Percentiles rank a stretch among this genome's conserved stretches.
Conservation (phyloP, 176 grass and related monocot species). For the Areca catechu region DNA sequence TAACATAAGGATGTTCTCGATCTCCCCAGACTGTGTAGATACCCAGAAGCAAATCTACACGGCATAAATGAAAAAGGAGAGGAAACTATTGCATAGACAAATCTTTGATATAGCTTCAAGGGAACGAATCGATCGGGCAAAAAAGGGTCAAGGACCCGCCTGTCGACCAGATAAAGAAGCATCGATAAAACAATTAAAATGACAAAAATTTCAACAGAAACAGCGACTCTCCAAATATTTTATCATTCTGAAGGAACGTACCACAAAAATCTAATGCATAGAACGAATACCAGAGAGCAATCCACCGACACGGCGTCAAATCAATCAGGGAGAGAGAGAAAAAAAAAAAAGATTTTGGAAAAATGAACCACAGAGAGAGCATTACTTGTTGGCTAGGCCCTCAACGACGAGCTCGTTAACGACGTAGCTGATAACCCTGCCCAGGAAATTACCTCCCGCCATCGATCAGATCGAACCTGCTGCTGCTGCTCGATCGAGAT, state of each 20-base stretch:
- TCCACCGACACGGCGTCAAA: too few relatives aligned
- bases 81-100: constrained; percentile 46
- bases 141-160: constrained; percentile 9
- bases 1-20: neutral
- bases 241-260: too few relatives aligned
- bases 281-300: too few relatives aligned
- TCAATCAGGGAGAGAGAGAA: neutral
- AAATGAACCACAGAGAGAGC: neutral
- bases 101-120: constrained; percentile 53
- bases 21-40: neutral
- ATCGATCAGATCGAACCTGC: constrained; percentile 9
- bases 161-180: constrained; percentile 82
- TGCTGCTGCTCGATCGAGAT: too few relatives aligned
- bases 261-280: too few relatives aligned
- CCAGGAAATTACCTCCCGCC: constrained; percentile 52
- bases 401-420: constrained; percentile 62
- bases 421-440: constrained; percentile 47
- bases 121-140: constrained; percentile 61
- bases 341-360: neutral
- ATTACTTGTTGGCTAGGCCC: constrained; percentile 69
- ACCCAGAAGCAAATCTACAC: neutral
- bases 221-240: too few relatives aligned
- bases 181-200: neutral
- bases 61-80: constrained; percentile 13
- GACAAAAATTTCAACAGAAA: neutral